phyloP scores from a whole-genome alignment of 192 early-diverging fungal genomes.

The Podila verticillata region DNA sequence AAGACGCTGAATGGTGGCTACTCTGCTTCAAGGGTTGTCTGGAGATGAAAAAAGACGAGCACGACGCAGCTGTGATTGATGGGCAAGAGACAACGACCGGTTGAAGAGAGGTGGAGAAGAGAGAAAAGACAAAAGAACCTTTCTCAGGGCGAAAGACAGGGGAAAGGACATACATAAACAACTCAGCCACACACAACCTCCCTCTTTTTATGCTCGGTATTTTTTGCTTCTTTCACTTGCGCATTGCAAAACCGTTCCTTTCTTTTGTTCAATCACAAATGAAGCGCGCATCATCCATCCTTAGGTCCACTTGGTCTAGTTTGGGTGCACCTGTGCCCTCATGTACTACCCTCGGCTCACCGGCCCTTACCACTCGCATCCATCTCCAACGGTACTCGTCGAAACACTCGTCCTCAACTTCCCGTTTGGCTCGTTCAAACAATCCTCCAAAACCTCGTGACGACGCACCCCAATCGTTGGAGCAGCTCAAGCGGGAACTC shows the following conservation, averaged over 20 bases:
- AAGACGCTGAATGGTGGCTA: constrained; percentile 43
- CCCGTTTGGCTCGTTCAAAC: background rate
- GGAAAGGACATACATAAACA: constrained; percentile 13
- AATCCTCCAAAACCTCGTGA: background rate
- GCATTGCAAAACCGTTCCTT: background rate
- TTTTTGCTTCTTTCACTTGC: background rate
- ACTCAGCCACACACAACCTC: constrained; percentile 3
- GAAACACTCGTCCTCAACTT: background rate
- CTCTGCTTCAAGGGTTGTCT: background rate
- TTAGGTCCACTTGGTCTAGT: constrained; percentile 1
- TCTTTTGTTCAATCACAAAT: background rate
- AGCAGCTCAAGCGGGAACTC: constrained; percentile 19
- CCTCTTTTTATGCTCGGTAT: too few species aligned
- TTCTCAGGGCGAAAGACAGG: background rate
- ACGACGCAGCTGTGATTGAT: too few species aligned
- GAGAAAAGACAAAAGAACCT: background rate
- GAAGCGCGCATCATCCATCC: background rate
- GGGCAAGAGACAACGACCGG: background rate
- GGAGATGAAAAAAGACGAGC: background rate
- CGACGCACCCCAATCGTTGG: constrained; percentile 12
- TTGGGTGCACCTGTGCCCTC: background rate
- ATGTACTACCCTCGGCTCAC: background rate
- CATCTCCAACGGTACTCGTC: constrained; percentile 6
- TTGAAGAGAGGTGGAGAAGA: background rate
- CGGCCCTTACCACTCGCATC: background rate